Base-by-base conservation (phyloP, 768 basidiomycete species). In the Holtermannia corniformis region DNA sequence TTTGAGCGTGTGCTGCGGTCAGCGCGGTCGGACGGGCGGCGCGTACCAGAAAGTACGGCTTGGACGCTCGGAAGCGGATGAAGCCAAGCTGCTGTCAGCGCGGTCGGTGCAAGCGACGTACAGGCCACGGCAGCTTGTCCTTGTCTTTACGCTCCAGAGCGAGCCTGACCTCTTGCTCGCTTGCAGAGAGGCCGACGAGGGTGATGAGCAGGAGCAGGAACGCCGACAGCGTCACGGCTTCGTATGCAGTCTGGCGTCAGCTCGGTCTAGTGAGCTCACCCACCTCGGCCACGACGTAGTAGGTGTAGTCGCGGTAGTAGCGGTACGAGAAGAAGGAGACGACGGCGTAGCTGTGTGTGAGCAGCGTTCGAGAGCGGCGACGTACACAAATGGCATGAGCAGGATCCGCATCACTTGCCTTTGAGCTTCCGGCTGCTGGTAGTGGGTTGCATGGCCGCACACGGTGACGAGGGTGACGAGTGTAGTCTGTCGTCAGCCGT, bases 11-110 rank as follows among this genome's bases (percentile, higher is more conserved):
- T 58, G 58, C 57, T n/a, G n/a, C n/a, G n/a, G n/a, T n/a, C n/a
- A n/a, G n/a, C 32, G 27, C 2, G 10, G 40, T 11, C 41, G 72
- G 10, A 86, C 83, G 64, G 88, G 84, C 82, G n/a, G n/a, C n/a
- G n/a, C n/a, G n/a, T n/a, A n/a, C n/a, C n/a, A 92, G 86, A 68
- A 93, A 93, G 73, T 92, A 89, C 1, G 84, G 76, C 81, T 86
- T 60, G 1, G 41, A 56, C 3, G 52, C 49, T 51, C 54, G 57
- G 42, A 52, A 60, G 41, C 84, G 76, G 81, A 81, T 86, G 64
- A 77, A 88, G 68, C 86, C 87, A 60, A 90, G 81, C 85, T 87
- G 65, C 2, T n/a, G n/a, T n/a, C n/a, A n/a, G n/a, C n/a, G n/a
- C n/a, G n/a, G n/a, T n/a, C n/a, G n/a, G n/a, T n/a, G n/a, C n/a